A percentile compares a stretch with the other conserved stretches of the same genome.
Conservation (phyloP, 177 flowering plant genomes). For the Telopea speciosissima region DNA sequence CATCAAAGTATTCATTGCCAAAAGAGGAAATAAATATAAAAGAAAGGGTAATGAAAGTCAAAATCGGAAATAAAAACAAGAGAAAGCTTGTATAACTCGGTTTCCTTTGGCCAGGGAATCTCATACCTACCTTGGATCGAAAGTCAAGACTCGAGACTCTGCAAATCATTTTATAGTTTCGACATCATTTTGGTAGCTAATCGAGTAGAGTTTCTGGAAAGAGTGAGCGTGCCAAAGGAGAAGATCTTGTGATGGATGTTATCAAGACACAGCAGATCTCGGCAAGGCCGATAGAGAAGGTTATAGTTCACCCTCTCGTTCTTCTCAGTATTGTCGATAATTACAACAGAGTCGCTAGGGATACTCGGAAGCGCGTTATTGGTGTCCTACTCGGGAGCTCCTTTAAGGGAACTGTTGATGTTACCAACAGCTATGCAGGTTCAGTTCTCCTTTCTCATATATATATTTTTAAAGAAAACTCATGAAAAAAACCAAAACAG, state of each 20-base stretch:
- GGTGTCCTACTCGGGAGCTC: slow-evolving; percentile 87
- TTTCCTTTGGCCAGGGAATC: too few species aligned
- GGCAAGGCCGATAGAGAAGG: slow-evolving; percentile 72
- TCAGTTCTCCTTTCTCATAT: slow-evolving; percentile 5
- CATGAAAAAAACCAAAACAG: not conserved
- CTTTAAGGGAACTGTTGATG: slow-evolving; percentile 78
- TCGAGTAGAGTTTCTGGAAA: too few species aligned
- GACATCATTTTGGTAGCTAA: too few species aligned
- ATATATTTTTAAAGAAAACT: not conserved
- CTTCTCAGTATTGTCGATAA: slow-evolving; percentile 95
- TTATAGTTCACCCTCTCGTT: slow-evolving; percentile 86
- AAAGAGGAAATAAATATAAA: too few species aligned
- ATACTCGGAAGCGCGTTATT: slow-evolving; percentile 78
- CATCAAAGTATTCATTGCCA: too few species aligned
- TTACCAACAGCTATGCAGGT: slow-evolving; percentile 97
- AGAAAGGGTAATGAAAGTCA: too few species aligned
- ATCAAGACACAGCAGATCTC: slow-evolving; percentile 86
- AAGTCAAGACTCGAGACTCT: too few species aligned
- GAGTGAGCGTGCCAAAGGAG: not conserved
- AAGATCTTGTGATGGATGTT: slow-evolving; percentile 54
- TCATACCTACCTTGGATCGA: too few species aligned
- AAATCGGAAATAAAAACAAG: too few species aligned
- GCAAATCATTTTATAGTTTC: too few species aligned
- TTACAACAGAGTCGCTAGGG: slow-evolving; percentile 88
- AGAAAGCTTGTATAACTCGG: too few species aligned